Evolutionary conservation across 1,139 yeast genomes (phyloP).

Genomic region (Nakaseomyces nivariensis): DNA sequence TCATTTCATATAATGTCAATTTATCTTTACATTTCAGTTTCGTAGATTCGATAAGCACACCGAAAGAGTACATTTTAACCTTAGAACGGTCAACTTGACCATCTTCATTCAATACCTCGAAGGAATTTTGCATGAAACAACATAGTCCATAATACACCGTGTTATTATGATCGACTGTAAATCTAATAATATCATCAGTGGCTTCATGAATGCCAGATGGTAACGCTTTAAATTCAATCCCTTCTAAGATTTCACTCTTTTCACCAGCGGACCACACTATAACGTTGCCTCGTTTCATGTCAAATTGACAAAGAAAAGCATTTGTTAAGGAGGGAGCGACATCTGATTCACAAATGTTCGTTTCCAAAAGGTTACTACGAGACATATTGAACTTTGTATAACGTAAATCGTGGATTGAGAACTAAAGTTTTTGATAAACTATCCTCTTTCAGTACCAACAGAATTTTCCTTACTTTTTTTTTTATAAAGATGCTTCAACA

Average conservation of each 20-base stretch:
- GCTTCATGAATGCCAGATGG: conserved; percentile 80
- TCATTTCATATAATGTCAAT: neutral
- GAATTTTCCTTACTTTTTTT: neutral
- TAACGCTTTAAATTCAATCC: conserved; percentile 62
- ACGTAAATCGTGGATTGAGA: neutral
- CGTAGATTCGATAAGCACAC: conserved; percentile 43
- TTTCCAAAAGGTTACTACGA: neutral
- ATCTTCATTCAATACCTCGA: conserved; percentile 15
- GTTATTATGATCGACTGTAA: conserved; percentile 32
- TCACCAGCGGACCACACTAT: conserved; percentile 21
- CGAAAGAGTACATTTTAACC: conserved; percentile 56
- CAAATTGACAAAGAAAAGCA: conserved; percentile 21
- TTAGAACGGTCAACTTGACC: conserved; percentile 37
- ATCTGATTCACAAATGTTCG: neutral
- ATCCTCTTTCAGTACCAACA: no score
- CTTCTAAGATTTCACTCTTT: conserved; percentile 21
- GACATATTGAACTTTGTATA: neutral
- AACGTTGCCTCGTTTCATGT: conserved; percentile 26
- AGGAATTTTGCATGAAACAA: conserved; percentile 37
- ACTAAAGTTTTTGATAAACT: neutral
- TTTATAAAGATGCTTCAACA: conserved; percentile 8
- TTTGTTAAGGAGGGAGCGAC: conserved; percentile 13
- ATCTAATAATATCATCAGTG: conserved; percentile 42
- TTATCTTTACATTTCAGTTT: neutral
- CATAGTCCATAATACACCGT: conserved; percentile 37